Evolutionary conservation across 2,329 filamentous ascomycete genomes (phyloP), one percentile per base, ranked within the genome.

Genomic region (Alternaria sp.): DNA sequence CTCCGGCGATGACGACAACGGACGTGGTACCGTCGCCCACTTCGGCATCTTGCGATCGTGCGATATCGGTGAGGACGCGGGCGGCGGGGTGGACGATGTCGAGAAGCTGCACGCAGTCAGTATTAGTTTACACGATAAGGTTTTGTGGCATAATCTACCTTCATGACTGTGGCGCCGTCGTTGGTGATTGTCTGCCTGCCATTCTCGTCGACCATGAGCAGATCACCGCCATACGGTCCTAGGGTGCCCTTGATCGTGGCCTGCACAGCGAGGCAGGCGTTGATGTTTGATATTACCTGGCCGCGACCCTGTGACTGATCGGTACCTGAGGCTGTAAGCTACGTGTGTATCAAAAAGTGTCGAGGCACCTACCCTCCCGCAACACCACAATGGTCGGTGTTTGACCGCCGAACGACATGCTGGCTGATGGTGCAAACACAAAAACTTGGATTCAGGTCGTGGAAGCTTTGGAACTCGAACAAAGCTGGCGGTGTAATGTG

Each of bases 161-260:
- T 98, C 96, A 99, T 99, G 66, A 98, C 96, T 55, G 96, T 99
- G 53, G 96, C 96, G 78, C 96, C 96, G 84, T 99, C 96, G 83
- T 99, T 99, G 75, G 96, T 99, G 80, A 99, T 98, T 59, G 96
- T 99, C 84, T 97, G 94, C 82, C 85, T 90, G 81, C 96, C 96
- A 86, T 97, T 97, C 82, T 90, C 90, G 82, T 98, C 96, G 60
- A 98, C 95, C 84, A 99, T 90, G 80, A 99, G 87, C 80, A 98
- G 84, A 84, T 99, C 96, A 77, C 96, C 96, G 79, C 96, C 96
- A 83, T 98, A 99, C 33, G 96, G 96, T 44, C 96, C 96, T 37
- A 99, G 87, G 20, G 96, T 99, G 76, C 92, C 93, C 85, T 97
- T 96, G 84, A 99, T 95, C 64, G 95, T 98, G 55, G 90, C 88